Evolutionary conservation across 2,329 filamentous ascomycete genomes (phyloP).

Genomic region (Sporothrix curviconia): DNA sequence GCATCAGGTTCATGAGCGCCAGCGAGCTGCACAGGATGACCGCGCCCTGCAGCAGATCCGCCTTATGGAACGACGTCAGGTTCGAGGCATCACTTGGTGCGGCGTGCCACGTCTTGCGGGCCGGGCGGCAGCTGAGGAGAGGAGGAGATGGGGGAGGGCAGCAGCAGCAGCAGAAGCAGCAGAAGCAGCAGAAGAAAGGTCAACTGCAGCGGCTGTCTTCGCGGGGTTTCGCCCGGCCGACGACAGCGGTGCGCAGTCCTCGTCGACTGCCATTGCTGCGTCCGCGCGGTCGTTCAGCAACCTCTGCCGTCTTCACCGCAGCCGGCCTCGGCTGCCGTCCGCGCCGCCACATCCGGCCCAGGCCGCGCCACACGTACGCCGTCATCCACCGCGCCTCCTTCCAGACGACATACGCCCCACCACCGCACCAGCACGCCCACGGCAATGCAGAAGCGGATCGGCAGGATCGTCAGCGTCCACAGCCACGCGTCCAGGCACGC

Average conservation of each 20-base stretch:
- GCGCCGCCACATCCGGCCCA: constrained; percentile 70
- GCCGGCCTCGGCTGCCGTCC: constrained; percentile 41
- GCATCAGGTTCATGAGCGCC: constrained; percentile 88
- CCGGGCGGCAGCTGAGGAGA: no score
- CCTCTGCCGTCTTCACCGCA: not conserved
- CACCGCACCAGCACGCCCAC: constrained; percentile 68
- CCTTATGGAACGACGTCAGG: constrained; percentile 83
- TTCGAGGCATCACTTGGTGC: constrained; percentile 80
- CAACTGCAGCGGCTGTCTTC: no score
- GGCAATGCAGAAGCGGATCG: constrained; percentile 79
- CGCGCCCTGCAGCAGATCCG: constrained; percentile 83
- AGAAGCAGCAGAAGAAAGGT: no score
- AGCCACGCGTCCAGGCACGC: constrained; percentile 95
- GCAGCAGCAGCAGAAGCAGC: no score
- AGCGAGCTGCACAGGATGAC: constrained; percentile 81
- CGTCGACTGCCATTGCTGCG: constrained; percentile 8
- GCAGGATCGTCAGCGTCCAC: constrained; percentile 92
- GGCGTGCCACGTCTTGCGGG: constrained; percentile 34
- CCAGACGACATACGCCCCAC: constrained; percentile 64
- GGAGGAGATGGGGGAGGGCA: no score
- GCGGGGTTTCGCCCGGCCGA: no score
- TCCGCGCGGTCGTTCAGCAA: not conserved
- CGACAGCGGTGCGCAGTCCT: no score
- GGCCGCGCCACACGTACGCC: constrained; percentile 70
- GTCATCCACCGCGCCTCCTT: constrained; percentile 67